Base-by-base conservation (phyloP, 441 rosid species). In the Croton setiger region DNA sequence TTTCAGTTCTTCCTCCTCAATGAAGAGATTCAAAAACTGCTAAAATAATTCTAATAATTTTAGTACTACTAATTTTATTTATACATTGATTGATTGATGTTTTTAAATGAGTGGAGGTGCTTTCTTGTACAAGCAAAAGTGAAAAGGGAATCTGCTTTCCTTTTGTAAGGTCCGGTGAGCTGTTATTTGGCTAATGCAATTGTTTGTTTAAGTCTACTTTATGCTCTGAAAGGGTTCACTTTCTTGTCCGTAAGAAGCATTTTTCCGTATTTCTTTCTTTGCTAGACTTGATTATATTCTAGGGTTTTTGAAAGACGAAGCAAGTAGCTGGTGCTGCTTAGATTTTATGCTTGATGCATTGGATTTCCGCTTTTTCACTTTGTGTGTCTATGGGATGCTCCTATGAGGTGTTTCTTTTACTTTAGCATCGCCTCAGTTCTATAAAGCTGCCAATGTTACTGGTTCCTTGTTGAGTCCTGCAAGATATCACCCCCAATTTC, bases 161-260 rank as follows among this genome's bases (percentile, higher is more conserved):
- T 76, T 67, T 75, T 74, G 67, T 77, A 75, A 72, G 75, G 69
- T 45, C 74, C 74, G 72, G 61, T 85, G 88, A 82, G 89, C 94
- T 89, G 96, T 86, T 84, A 88, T 91, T 85, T 83, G 75, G 83
- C 82, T 77, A 84, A 78, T 79, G 73, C 76, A 74, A 72, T 80
- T 60, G 76, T 79, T 78, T 76, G 77, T 79, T 66, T 52, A 45
- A 54, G 76, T 74, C 75, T 67, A 79, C 96, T 93, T 90, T 90
- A 87, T 93, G 82, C 94, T 85, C 91, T 89, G 90, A 90, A 89
- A 91, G 90, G 81, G 81, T 79, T 88, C 91, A 82, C 91, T 88
- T 87, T 93, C 86, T 81, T 85, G 87, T 86, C 84, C 79, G 71
- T 67, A 68, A 69, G 82, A 81, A 77, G 84, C 80, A 80, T 80